Evolutionary conservation across 352 stramenopile genomes (phyloP), one percentile per base, ranked within the genome.

Genomic region (Globisporangium nunn): DNA sequence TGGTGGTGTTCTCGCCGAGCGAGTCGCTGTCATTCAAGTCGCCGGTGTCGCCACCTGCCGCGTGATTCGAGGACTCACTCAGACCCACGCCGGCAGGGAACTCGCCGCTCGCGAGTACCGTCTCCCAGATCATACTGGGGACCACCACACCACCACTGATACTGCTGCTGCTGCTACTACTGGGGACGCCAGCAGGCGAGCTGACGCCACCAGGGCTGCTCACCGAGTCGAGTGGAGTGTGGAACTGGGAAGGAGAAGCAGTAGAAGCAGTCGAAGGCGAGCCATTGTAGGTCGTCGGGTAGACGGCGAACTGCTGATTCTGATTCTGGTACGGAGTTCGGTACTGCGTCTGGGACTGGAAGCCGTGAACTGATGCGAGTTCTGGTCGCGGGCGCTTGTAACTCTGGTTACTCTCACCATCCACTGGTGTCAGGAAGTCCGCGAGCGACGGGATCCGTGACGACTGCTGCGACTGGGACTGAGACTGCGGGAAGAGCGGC

Each of bases 41-140:
- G 33, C 33, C 33, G 12, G 67, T 51, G 33, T 48, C 70, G 6
- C 15, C 41, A 28, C 30, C 63, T 12, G 54, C 52, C n/a, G 62
- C 62, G 10, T 58, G 56, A 43, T 43, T 74, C 31, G 64, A 60
- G 1, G 41, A 47, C 46, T 88, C 77, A 50, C 62, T 86, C 14
- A 90, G 62, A 54, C 75, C 82, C 23, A 89, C 62, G 17, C 88
- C 78, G 2, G 64, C 61, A 0, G 81, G 81, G 50, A 91, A 89
- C 51, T 76, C 74, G 58, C 74, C 77, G 10, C 68, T 83, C 2
- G 56, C 30, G 29, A 89, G 62, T 23, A 91, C 81, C 3, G 70
- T 71, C 23, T 89, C 75, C 81, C 81, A 91, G 37, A 91, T 76
- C 37, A 72, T 77, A 45, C 71, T 74, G 0, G 62, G 53, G 31